A percentile compares a stretch with the other conserved stretches of the same genome.
These are phyloP conservation scores for Paraglomus brasilianum DNA, from an alignment of 192 early-diverging fungal species.

Conservation along the genomic window DNA sequence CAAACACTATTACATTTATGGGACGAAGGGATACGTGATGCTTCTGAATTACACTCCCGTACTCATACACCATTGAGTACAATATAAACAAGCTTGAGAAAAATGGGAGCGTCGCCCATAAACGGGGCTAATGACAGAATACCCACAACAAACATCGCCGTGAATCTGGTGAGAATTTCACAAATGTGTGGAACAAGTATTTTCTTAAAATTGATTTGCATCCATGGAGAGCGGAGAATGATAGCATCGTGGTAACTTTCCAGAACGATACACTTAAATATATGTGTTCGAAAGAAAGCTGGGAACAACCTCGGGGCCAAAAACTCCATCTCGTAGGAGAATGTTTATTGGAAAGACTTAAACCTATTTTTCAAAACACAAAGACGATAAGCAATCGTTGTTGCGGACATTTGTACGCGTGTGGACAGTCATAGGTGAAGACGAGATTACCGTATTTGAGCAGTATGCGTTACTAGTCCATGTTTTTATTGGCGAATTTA, in stretches of 20 bases:
- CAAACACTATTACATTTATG: too few species aligned
- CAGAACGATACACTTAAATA: slow-evolving; percentile 12
- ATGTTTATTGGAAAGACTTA: slow-evolving; percentile 28
- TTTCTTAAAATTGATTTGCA: slow-evolving; percentile 15
- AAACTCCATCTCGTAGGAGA: slow-evolving; percentile 18
- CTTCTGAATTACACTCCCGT: too few species aligned
- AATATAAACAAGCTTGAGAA: too few species aligned
- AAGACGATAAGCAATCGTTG: slow-evolving; percentile 17
- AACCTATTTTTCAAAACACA: slow-evolving; percentile 15
- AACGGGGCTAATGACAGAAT: too few species aligned
- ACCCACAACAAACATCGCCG: slow-evolving; percentile 9
- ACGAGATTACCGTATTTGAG: slow-evolving; percentile 1
- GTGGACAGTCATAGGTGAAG: slow-evolving; percentile 1
- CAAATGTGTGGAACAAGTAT: slow-evolving; percentile 16
- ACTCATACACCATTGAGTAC: too few species aligned
- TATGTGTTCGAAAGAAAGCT: slow-evolving; percentile 11
- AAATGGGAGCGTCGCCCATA: too few species aligned
- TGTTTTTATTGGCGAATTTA: slow-evolving; percentile 12
- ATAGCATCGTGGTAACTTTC: slow-evolving; percentile 5
- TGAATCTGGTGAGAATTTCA: slow-evolving; percentile 13
- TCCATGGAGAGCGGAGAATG: slow-evolving; percentile 4
- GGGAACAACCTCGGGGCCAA: background rate
- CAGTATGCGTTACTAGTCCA: slow-evolving; percentile 7
- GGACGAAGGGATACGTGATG: too few species aligned
- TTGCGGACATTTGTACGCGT: slow-evolving; percentile 13